A percentile compares a stretch with the other conserved stretches of the same genome.
Evolutionary conservation across 129 eudicot species (phyloP).

Genomic region (Calendula officinalis): DNA sequence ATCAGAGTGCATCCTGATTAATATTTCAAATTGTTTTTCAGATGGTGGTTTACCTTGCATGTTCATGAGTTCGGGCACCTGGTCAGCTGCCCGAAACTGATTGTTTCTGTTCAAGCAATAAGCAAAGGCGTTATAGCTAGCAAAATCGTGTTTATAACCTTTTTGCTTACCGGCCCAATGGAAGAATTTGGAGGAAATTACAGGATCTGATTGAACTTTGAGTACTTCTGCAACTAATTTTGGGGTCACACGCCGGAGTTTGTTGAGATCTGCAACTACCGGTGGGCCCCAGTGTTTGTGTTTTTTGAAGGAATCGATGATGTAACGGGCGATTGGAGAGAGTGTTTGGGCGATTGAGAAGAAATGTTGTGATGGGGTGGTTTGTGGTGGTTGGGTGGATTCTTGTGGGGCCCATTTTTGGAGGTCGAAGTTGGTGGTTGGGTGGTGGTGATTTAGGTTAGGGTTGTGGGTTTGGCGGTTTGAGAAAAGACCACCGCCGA

Average conservation of each 20-base stretch:
- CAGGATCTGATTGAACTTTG: slow-evolving; percentile 65
- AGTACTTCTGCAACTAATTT: slow-evolving; percentile 81
- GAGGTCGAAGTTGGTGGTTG: slow-evolving; percentile 42
- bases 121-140: slow-evolving; percentile 84
- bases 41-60: slow-evolving; percentile 87
- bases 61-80: slow-evolving; percentile 89
- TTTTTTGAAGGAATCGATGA: slow-evolving; percentile 67
- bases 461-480: slow-evolving; percentile 62
- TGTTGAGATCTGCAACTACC: slow-evolving; percentile 66
- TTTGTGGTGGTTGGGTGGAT: background rate
- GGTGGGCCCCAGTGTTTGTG: slow-evolving; percentile 74
- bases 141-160: slow-evolving; percentile 83
- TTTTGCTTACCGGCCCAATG: slow-evolving; percentile 98
- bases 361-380: slow-evolving; percentile 51
- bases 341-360: slow-evolving; percentile 61
- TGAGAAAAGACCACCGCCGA: slow-evolving; percentile 70
- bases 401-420: slow-evolving; percentile 79
- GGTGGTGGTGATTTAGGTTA: slow-evolving; percentile 24
- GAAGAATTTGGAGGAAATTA: slow-evolving; percentile 71
- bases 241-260: slow-evolving; percentile 86
- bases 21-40: slow-evolving; percentile 86
- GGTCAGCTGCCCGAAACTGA: slow-evolving; percentile 82
- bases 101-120: slow-evolving; percentile 69
- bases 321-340: slow-evolving; percentile 88
- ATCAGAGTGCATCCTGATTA: slow-evolving; percentile 94